phyloP scores from a whole-genome alignment of 1,284 basidiomycete genomes.

The Leccinum subrobustum region DNA sequence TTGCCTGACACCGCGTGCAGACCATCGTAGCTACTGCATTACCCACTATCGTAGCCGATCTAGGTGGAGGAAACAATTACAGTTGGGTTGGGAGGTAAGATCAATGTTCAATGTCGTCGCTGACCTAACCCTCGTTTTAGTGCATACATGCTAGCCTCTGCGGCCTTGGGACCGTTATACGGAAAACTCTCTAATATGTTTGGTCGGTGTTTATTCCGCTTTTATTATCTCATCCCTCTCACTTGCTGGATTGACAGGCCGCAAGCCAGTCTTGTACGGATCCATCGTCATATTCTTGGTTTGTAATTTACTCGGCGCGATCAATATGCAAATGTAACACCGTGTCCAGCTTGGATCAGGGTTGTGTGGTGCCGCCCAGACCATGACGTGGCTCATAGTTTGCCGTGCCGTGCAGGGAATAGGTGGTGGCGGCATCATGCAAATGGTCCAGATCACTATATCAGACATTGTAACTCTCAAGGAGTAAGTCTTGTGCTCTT shows the following conservation, averaged over 20 bases:
- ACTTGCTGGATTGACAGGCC: constrained; percentile 20
- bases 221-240: background rate
- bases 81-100: constrained; percentile 35
- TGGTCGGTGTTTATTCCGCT: constrained; percentile 9
- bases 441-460: constrained; percentile 39
- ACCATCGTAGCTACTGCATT: constrained; percentile 41
- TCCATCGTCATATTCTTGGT: constrained; percentile 42
- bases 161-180: constrained; percentile 37
- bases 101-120: background rate
- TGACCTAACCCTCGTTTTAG: constrained; percentile 13
- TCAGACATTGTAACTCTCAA: constrained; percentile 39
- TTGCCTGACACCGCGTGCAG: constrained; percentile 14
- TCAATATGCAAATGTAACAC: background rate
- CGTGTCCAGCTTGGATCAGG: constrained; percentile 41
- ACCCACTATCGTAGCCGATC: constrained; percentile 36
- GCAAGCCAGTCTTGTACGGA: constrained; percentile 40
- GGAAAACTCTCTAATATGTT: constrained; percentile 40
- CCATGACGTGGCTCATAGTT: constrained; percentile 46
- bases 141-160: constrained; percentile 39
- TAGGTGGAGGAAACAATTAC: constrained; percentile 39
- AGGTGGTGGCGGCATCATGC: constrained; percentile 46
- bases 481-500: constrained; percentile 17
- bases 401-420: constrained; percentile 51
- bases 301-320: constrained; percentile 5
- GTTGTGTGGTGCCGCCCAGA: constrained; percentile 50